These are phyloP conservation scores for Mycena vitilis DNA, from an alignment of 768 basidiomycete genomes.

Conservation along the genomic window DNA sequence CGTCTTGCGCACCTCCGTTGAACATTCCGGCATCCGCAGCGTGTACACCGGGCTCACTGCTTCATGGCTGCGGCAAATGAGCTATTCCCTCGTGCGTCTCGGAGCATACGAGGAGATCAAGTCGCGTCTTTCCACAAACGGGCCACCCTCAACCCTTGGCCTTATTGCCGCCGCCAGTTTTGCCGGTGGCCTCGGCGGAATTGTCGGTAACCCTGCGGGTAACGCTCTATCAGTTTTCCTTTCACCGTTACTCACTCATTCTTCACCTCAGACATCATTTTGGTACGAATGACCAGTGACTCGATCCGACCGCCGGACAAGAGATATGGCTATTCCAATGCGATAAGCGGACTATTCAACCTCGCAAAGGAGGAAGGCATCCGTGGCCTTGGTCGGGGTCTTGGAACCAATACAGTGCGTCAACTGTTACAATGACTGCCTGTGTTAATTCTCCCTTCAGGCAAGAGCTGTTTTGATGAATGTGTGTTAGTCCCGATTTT, in stretches of 20 bases:
- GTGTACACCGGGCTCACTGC: slow-evolving; percentile 87
- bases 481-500: slow-evolving; percentile 54
- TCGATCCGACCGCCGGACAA: slow-evolving; percentile 77
- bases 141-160: slow-evolving; percentile 63
- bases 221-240: slow-evolving; percentile 33
- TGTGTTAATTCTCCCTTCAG: slow-evolving; percentile 44
- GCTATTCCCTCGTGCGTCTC: slow-evolving; percentile 87
- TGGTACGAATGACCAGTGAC: slow-evolving; percentile 93
- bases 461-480: slow-evolving; percentile 80
- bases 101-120: slow-evolving; percentile 88
- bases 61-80: slow-evolving; percentile 89
- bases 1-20: slow-evolving; percentile 73
- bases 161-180: slow-evolving; percentile 74
- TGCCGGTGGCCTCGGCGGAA: slow-evolving; percentile 84
- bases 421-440: neutral
- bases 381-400: slow-evolving; percentile 75
- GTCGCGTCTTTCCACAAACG: slow-evolving; percentile 59
- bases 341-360: slow-evolving; percentile 73
- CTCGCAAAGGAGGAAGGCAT: slow-evolving; percentile 78
- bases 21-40: slow-evolving; percentile 75
- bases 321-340: slow-evolving; percentile 84
- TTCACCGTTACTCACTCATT: slow-evolving; percentile 16
- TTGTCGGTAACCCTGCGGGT: slow-evolving; percentile 89
- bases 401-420: slow-evolving; percentile 82
- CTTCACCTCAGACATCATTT: slow-evolving; percentile 66